phyloP scores from a whole-genome alignment of 2,329 filamentous ascomycete genomes.

The Aspergillus proliferans region DNA sequence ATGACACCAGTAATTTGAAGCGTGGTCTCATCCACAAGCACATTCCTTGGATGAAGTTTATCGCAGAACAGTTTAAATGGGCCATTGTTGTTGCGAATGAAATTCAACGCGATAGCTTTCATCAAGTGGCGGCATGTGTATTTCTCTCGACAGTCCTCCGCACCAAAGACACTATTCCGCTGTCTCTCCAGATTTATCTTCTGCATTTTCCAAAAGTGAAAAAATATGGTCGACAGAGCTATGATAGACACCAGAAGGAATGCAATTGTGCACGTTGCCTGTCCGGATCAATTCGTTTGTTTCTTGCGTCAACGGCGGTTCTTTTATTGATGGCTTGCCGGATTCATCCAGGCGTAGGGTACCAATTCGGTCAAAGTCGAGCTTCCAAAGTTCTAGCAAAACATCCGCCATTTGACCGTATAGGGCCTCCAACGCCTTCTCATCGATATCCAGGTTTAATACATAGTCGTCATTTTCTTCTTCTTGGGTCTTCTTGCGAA shows the following conservation, averaged over 20 bases:
- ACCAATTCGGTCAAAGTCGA: slow-evolving; percentile 4
- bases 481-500: background rate
- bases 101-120: background rate
- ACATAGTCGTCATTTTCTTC: background rate
- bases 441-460: background rate
- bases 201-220: slow-evolving; percentile 2
- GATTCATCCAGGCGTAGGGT: background rate
- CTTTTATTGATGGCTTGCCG: background rate
- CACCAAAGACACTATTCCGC: background rate
- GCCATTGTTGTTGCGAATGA: slow-evolving; percentile 6
- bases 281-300: slow-evolving; percentile 6
- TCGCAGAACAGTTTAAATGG: slow-evolving; percentile 21
- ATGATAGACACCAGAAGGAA: background rate
- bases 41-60: slow-evolving; percentile 22
- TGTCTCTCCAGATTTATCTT: background rate
- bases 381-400: slow-evolving; percentile 3
- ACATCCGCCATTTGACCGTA: slow-evolving; percentile 6
- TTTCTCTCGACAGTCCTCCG: background rate
- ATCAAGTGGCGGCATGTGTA: background rate
- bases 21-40: slow-evolving; percentile 15
- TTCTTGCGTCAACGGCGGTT: background rate
- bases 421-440: background rate
- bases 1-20: slow-evolving; percentile 14
- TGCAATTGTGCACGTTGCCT: background rate
- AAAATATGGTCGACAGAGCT: slow-evolving; percentile 5